These are phyloP conservation scores for Bertia moriformis DNA, from an alignment of 2,329 filamentous ascomycete species.

Conservation along the genomic window DNA sequence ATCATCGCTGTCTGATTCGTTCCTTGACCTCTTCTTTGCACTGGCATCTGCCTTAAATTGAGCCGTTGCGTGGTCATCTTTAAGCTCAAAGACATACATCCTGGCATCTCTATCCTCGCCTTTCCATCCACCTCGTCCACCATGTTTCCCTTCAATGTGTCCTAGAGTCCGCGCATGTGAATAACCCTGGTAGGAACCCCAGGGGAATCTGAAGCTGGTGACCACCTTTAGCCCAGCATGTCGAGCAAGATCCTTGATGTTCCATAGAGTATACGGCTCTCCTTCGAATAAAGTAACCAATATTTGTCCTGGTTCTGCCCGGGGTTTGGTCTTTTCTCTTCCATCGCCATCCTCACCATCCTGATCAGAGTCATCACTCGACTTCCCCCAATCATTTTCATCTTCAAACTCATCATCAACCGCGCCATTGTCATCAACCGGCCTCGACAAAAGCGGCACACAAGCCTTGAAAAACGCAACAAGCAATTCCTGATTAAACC, in stretches of 20 bases:
- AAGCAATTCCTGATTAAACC: background rate
- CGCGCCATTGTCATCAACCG: too few species aligned
- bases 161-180: background rate
- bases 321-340: background rate
- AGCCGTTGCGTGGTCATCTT: background rate
- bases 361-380: background rate
- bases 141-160: background rate
- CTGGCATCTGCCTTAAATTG: background rate
- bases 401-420: background rate
- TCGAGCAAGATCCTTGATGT: conserved; percentile 1
- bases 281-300: background rate
- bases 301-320: background rate
- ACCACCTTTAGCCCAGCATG: background rate
- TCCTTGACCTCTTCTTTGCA: background rate
- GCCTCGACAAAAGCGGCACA: background rate
- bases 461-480: conserved; percentile 1
- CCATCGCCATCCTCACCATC: background rate
- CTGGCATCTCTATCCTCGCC: background rate
- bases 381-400: background rate
- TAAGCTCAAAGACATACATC: conserved; percentile 1
- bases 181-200: background rate
- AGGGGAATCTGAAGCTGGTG: background rate
- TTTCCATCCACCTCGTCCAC: background rate
- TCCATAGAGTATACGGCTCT: conserved; percentile 1
- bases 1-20: background rate